Evolutionary conservation across 345 rosid species (phyloP).

Genomic region (Punica granatum): DNA sequence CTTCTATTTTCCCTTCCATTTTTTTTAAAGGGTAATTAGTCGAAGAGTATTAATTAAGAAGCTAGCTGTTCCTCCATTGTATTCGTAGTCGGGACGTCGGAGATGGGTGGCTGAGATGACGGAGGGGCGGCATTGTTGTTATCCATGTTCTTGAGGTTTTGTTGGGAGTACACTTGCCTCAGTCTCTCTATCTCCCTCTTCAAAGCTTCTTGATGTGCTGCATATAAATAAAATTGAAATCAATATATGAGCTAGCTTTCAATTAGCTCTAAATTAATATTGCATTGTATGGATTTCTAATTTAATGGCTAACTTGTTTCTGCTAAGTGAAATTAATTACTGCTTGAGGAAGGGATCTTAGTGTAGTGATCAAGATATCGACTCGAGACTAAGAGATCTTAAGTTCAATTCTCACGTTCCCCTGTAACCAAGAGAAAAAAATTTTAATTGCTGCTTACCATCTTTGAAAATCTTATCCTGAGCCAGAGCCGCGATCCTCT

Average conservation of each 20-base stretch:
- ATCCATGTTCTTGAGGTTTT: constrained; percentile 30
- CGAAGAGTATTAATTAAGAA: not conserved
- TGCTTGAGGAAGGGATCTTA: too few relatives aligned
- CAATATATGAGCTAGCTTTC: too few relatives aligned
- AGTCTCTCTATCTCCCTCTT: constrained; percentile 89
- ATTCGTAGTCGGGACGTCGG: constrained; percentile 4
- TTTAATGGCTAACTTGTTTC: too few relatives aligned
- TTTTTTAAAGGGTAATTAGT: not conserved
- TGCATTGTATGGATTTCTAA: too few relatives aligned
- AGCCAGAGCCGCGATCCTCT: constrained; percentile 86
- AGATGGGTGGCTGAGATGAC: constrained; percentile 14
- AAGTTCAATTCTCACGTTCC: too few relatives aligned
- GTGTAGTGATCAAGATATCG: too few relatives aligned
- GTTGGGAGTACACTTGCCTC: constrained; percentile 63
- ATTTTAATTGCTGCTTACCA: too few relatives aligned
- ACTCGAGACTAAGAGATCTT: too few relatives aligned
- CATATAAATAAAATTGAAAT: too few relatives aligned
- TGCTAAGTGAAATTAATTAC: too few relatives aligned
- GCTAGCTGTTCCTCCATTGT: constrained; percentile 25
- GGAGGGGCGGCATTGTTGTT: constrained; percentile 12
- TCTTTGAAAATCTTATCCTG: constrained; percentile 94
- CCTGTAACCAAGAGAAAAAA: too few relatives aligned
- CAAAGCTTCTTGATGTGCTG: constrained; percentile 82
- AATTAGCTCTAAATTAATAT: too few relatives aligned
- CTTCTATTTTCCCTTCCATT: not conserved